Percentiles rank a stretch among this genome's conserved stretches.
Evolutionary conservation across 192 early-diverging fungal species (phyloP).

Genomic region (Funneliformis mosseae): DNA sequence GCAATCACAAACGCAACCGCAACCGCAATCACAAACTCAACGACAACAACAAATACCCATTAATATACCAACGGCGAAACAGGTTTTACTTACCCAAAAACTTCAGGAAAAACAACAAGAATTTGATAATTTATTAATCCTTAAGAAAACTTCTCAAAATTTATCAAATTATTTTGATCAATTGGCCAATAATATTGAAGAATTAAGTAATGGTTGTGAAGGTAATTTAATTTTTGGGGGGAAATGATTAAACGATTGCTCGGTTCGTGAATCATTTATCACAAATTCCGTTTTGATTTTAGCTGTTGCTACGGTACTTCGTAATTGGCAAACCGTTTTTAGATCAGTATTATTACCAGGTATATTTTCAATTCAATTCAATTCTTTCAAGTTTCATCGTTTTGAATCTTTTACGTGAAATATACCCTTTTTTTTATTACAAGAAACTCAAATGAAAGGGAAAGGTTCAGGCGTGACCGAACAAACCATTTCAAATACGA

Average conservation of each 20-base stretch:
- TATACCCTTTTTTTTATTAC: neutral
- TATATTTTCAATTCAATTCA: neutral
- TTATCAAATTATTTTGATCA: constrained; percentile 12
- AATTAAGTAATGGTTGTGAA: constrained; percentile 16
- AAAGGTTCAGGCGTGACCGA: no score
- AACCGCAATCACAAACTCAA: no score
- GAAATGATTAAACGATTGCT: neutral
- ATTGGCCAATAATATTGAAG: constrained; percentile 9
- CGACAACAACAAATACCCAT: neutral
- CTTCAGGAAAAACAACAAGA: constrained; percentile 24
- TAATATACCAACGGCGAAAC: neutral
- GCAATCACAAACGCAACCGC: no score
- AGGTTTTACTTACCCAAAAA: neutral
- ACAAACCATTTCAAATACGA: no score
- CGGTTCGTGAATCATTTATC: neutral
- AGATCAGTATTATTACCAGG: neutral
- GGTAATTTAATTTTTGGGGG: neutral
- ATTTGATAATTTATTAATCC: constrained; percentile 7
- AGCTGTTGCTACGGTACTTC: constrained; percentile 11
- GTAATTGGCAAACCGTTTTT: constrained; percentile 29
- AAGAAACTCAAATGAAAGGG: neutral
- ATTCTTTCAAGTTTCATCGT: neutral
- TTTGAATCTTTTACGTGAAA: neutral
- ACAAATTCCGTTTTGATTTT: neutral
- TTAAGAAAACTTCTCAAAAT: constrained; percentile 12